These are phyloP conservation scores for Schwanniomyces vanrijiae DNA, from an alignment of 805 yeast genomes.

Conservation along the genomic window DNA sequence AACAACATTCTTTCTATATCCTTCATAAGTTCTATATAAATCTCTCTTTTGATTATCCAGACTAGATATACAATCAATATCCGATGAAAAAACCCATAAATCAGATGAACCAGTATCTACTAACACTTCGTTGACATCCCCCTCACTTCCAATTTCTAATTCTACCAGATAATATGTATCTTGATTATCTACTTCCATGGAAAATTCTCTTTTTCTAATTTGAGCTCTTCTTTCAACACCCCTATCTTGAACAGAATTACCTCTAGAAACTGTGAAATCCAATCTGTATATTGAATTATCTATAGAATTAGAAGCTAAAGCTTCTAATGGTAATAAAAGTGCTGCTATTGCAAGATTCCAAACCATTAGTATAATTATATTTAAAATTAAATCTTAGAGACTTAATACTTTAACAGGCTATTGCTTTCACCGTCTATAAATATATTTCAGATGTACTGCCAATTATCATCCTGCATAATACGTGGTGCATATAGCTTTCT, in stretches of 20 bases:
- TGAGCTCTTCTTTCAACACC: conserved; percentile 4
- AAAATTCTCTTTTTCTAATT: conserved; percentile 5
- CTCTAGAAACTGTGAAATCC: conserved; percentile 21
- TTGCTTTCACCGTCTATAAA: neutral
- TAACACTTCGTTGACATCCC: conserved; percentile 19
- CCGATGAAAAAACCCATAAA: conserved; percentile 25
- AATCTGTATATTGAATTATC: conserved; percentile 5
- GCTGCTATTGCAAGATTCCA: neutral
- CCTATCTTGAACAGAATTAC: conserved; percentile 9
- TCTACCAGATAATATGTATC: conserved; percentile 15
- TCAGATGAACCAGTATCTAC: conserved; percentile 35
- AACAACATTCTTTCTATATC: neutral
- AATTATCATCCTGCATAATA: too few species aligned
- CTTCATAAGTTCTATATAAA: neutral
- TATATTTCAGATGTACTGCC: neutral
- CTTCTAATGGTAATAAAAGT: neutral
- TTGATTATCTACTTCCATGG: conserved; percentile 8
- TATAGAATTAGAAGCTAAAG: neutral
- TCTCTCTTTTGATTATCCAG: neutral
- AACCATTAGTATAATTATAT: too few species aligned
- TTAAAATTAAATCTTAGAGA: too few species aligned
- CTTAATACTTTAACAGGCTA: too few species aligned
- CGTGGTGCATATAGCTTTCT: neutral
- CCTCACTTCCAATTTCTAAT: conserved; percentile 20
- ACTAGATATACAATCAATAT: conserved; percentile 14